Evolutionary conservation across 331 rosid species (phyloP), one percentile per base, ranked within the genome.

Genomic region (Malus hybrid): DNA sequence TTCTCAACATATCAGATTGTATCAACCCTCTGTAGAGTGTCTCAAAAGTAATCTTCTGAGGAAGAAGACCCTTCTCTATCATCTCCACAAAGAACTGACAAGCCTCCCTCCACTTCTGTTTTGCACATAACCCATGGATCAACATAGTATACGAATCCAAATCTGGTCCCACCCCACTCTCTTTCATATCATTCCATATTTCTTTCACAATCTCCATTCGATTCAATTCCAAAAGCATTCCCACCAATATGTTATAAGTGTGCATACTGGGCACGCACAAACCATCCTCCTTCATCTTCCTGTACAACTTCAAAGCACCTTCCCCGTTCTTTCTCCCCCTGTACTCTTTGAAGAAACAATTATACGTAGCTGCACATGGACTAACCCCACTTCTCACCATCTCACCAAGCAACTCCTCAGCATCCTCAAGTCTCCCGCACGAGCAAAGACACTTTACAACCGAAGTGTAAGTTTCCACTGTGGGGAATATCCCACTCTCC

Each of bases 21-120:
- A 93, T 89, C n/a, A 93, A 74, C 68, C 98, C 98, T 72, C 73
- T 83, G 77, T 93, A 93, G 34, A 93, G 93, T 10, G 82, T 93
- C 91, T 93, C 92, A 65, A 93, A 93, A 28, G 98, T 93, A 74
- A 89, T 83, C 75, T 85, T 90, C 78, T 83, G 98, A 76, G 98
- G 98, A 73, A 93, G 95, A 87, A 90, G 79, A 14, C 98, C 98
- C 63, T 80, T 90, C 81, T 93, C 95, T 72, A 93, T 90, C 98
- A 93, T 93, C 88, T 93, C 95, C 36, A 89, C 90, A 76, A 90
- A 93, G 77, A 56, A 86, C 7, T 85, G 83, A 73, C 98, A 93
- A 56, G 97, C 97, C 68, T 84, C 90, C 75, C 83, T 87, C 98
- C 98, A 93, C 16, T 83, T 85, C 28, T 79, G 76, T 70, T 79